These are phyloP conservation scores for Jimgerdemannia lactiflua DNA, from an alignment of 192 early-diverging fungal species.

Conservation along the genomic window DNA sequence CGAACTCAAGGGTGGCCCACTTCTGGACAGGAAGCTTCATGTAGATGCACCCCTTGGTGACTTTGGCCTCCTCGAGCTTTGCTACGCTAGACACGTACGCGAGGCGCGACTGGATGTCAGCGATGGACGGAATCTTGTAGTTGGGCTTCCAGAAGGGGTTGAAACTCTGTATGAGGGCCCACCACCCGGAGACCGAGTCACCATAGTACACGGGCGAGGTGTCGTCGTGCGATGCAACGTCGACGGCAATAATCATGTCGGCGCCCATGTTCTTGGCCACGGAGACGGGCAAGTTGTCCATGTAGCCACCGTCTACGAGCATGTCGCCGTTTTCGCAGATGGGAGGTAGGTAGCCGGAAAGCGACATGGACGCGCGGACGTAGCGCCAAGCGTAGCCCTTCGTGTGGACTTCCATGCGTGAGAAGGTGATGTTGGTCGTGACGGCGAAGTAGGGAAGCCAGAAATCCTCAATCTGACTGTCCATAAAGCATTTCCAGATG, in stretches of 20 bases:
- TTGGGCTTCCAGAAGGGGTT: conserved; percentile 72
- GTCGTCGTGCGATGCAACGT: conserved; percentile 91
- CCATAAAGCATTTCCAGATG: conserved; percentile 93
- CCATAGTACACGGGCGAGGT: conserved; percentile 90
- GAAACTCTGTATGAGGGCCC: conserved; percentile 76
- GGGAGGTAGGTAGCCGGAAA: conserved; percentile 94
- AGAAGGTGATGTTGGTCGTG: conserved; percentile 95
- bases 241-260: conserved; percentile 89
- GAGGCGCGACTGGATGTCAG: conserved; percentile 92
- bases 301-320: conserved; percentile 98
- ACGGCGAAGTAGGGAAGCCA: conserved; percentile 97
- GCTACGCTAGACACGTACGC: conserved; percentile 91
- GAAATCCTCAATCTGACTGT: conserved; percentile 95
- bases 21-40: conserved; percentile 84
- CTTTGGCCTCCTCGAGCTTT: conserved; percentile 88
- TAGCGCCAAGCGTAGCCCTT: conserved; percentile 96
- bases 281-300: conserved; percentile 92
- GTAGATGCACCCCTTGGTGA: conserved; percentile 77
- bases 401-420: conserved; percentile 89
- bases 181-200: conserved; percentile 91
- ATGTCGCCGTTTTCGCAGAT: conserved; percentile 95
- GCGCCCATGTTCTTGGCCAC: conserved; percentile 79
- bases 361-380: conserved; percentile 96
- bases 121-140: conserved; percentile 80
- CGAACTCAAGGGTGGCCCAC: conserved; percentile 91